A percentile compares a stretch with the other conserved stretches of the same genome.
Conservation (phyloP, 495 filamentous ascomycete species). For the Lentithecium fluviatile region DNA sequence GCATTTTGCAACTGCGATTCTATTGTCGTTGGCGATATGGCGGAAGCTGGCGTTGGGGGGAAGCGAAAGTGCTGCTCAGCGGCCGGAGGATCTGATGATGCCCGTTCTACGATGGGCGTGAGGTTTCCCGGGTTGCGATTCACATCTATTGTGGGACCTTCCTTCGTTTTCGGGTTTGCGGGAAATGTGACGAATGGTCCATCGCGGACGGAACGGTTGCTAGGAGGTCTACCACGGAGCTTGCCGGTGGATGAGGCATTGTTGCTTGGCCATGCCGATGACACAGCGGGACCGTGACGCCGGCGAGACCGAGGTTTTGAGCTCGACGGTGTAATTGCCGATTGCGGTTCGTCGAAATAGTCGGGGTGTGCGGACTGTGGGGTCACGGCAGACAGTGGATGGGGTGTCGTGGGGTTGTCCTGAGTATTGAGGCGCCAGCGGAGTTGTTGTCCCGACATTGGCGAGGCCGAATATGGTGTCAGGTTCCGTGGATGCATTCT, state of each 20-base stretch:
- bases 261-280: conserved; percentile 85
- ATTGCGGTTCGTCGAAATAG: conserved; percentile 60
- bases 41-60: conserved; percentile 30
- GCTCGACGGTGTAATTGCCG: conserved; percentile 63
- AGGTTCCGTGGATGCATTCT: conserved; percentile 29
- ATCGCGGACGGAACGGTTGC: conserved; percentile 67
- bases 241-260: conserved; percentile 68
- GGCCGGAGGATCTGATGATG: conserved; percentile 32
- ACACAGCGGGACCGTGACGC: conserved; percentile 90
- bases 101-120: conserved; percentile 32
- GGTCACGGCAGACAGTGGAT: conserved; percentile 80
- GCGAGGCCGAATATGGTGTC: conserved; percentile 39
- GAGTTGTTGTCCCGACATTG: conserved; percentile 43
- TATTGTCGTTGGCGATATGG: conserved; percentile 28
- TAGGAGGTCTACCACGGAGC: conserved; percentile 79
- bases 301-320: conserved; percentile 59
- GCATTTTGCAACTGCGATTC: conserved; percentile 34
- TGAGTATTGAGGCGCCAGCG: conserved; percentile 47
- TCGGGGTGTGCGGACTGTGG: conserved; percentile 53
- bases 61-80: conserved; percentile 34
- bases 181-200: conserved; percentile 89
- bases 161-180: conserved; percentile 57
- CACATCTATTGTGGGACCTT: conserved; percentile 39
- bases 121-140: conserved; percentile 23
- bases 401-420: conserved; percentile 62